Evolutionary conservation across 352 stramenopile species (phyloP), one percentile per base, ranked within the genome.

Genomic region (Phytophthora cryptogea): DNA sequence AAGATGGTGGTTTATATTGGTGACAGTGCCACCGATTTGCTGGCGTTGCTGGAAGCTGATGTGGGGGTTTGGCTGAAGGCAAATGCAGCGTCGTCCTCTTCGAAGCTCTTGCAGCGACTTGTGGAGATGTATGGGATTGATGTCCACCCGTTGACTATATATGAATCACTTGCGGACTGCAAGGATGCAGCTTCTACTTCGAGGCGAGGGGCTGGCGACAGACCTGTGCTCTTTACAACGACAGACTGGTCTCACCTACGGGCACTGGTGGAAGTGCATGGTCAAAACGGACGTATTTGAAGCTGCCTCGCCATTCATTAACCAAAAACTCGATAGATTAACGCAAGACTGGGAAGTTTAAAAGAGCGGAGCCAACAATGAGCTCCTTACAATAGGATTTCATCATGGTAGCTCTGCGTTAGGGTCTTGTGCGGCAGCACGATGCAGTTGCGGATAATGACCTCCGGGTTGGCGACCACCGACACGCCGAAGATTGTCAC

Each of bases 361-460:
- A 61, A 42, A 48, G 51, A 58, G 40, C 23, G 30, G 47, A 55
- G 43, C 56, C 41, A 63, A 39, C 52, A 63, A 63, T 53, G 52
- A 51, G 28, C 54, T 49, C 45, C 36, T 79, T 84, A 96, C 72
- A 95, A 78, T 54, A 96, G 71, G 59, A 96, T 94, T 67, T 96
- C 83, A 68, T 95, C 87, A 66, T 96, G 86, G 61, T 93, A 95
- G 72, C 85, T 96, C 66, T 87, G 78, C 49, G 84, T 88, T 20
- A 96, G 81, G 13, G 83, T 91, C 69, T 96, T 96, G 74, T 94
- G 84, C 20, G 86, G 86, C 14, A 96, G 68, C 27, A 96, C 88
- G 58, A 96, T 89, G 46, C 88, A 96, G 67, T 96, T 96, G 52
- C 88, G 88, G 54, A 96, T 92, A 68, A 95, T 92, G 26, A 96